Evolutionary conservation across 2,329 filamentous ascomycete genomes (phyloP), one percentile per base, ranked within the genome.

Genomic region (Blastomyces parvus): DNA sequence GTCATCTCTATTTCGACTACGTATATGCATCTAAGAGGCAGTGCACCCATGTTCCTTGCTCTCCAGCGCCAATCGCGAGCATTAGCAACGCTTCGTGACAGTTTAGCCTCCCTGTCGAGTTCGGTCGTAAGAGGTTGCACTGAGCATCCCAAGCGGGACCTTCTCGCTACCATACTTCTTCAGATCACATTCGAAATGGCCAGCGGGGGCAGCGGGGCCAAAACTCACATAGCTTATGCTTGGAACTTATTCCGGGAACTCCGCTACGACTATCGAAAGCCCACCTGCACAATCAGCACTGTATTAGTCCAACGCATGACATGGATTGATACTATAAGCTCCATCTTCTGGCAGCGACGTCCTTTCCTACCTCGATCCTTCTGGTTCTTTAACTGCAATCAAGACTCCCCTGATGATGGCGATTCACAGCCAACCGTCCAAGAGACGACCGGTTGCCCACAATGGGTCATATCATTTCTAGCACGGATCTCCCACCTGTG

Each of bases 371-470:
- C 58, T 9, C 40, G 25, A 19, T 60, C 58, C 22, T 50, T 60
- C 30, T 60, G 58, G 58, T 60, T 58, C 9, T 42, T 60, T 22
- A 60, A n/a, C 30, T 46, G 25, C 40, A 44, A 25, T 33, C 58
- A 48, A 50, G 11, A 6, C 42, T 30, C 25, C n/a, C 8, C 25
- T 17, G 13, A 48, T 36, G 2, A 46, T 33, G 57, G 48, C 19
- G 38, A n/a, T 42, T 60, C 40, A 14, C 40, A 38, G n/a, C 56
- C 58, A 19, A 60, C 58, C 25, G 42, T 60, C 42, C 58, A 60
- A 50, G 58, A 60, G 48, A 60, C 58, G 8, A 60, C 58, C 40
- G 58, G 58, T 42, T 60, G 58, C n/a, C 58, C 58, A 6, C 58
- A 48, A 40, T 60, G 58, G 58, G 42, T 60, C 25, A 60, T 60